phyloP scores from a whole-genome alignment of 192 early-diverging fungal species.

The Spinellus fusiger region DNA sequence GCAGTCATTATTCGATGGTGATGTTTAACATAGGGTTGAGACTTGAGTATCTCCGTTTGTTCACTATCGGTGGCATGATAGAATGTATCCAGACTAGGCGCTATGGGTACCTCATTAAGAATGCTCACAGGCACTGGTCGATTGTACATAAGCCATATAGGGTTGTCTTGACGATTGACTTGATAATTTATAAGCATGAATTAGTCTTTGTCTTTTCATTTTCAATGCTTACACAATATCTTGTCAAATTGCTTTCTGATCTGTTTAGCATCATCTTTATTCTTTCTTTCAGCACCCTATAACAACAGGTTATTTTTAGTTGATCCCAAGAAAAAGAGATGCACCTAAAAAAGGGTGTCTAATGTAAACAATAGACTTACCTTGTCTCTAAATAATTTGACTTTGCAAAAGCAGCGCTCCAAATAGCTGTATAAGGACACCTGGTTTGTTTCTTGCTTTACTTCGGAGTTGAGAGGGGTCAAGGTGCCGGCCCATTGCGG shows the following conservation, averaged over 20 bases:
- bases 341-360: neutral
- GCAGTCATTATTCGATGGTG: neutral
- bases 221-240: slow-evolving; percentile 42
- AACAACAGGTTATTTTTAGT: neutral
- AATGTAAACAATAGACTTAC: slow-evolving; percentile 3
- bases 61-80: slow-evolving; percentile 7
- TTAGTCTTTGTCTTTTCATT: neutral
- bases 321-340: neutral
- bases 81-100: slow-evolving; percentile 9
- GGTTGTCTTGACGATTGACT: slow-evolving; percentile 3
- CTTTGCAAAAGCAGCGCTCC: slow-evolving; percentile 56
- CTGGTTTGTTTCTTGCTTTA: neutral
- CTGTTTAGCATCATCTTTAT: slow-evolving; percentile 71
- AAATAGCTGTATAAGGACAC: slow-evolving; percentile 2
- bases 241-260: slow-evolving; percentile 59
- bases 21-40: too few relatives aligned
- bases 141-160: slow-evolving; percentile 17
- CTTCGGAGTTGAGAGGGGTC: neutral
- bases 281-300: slow-evolving; percentile 67
- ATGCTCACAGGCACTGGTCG: slow-evolving; percentile 11
- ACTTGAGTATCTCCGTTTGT: too few relatives aligned
- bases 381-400: slow-evolving; percentile 56
- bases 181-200: too few relatives aligned
- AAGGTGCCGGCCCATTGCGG: neutral
- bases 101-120: slow-evolving; percentile 17